Conservation (phyloP, 495 filamentous ascomycete genomes). For the Aspergillus avenaceus region DNA sequence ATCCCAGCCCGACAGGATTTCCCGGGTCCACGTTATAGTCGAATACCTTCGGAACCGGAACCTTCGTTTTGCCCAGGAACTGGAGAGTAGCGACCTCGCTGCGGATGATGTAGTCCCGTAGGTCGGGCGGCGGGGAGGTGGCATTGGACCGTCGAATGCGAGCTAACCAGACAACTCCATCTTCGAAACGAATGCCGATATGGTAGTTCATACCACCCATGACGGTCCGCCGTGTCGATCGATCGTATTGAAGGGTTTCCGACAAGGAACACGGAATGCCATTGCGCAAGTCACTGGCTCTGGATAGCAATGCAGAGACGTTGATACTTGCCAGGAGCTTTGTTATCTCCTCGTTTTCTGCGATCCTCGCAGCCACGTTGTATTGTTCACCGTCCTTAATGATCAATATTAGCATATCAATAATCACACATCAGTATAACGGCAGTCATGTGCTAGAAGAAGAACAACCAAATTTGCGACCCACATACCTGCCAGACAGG, state of each 20-base stretch:
- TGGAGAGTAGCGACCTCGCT: constrained; percentile 31
- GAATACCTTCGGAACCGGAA: constrained; percentile 27
- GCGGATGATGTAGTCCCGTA: constrained; percentile 27
- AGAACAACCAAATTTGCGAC: not conserved
- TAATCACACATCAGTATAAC: too few relatives aligned
- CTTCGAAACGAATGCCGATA: constrained; percentile 23
- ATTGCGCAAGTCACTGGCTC: constrained; percentile 17
- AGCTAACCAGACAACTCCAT: constrained; percentile 23
- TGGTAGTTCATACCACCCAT: constrained; percentile 38
- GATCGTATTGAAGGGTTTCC: constrained; percentile 23
- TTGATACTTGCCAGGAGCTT: constrained; percentile 27
- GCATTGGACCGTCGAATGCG: constrained; percentile 25
- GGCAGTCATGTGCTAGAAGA: not conserved
- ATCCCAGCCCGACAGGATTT: constrained; percentile 31
- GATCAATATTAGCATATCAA: not conserved
- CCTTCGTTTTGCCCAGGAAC: constrained; percentile 24
- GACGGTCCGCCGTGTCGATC: constrained; percentile 20
- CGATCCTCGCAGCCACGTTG: constrained; percentile 16
- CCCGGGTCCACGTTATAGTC: constrained; percentile 21
- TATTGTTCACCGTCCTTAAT: constrained; percentile 27
- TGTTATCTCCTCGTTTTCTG: constrained; percentile 23
- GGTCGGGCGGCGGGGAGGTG: constrained; percentile 25
- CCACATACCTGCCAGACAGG: constrained; percentile 32
- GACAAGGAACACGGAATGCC: constrained; percentile 22
- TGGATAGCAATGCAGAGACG: constrained; percentile 18